Base-by-base conservation (phyloP, 768 basidiomycete genomes). In the Mrakia gelida region DNA sequence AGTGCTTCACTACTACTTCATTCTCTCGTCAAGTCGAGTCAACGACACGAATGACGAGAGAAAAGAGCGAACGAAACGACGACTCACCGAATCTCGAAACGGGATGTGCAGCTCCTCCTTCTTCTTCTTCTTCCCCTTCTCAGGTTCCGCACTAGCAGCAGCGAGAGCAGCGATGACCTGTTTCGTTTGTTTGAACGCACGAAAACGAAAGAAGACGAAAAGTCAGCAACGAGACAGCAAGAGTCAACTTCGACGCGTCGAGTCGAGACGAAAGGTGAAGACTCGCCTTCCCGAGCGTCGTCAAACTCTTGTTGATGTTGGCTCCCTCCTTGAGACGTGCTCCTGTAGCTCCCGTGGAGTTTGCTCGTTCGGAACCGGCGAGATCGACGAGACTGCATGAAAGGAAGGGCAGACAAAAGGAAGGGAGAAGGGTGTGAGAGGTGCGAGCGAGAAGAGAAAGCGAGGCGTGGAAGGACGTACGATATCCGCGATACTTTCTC, bases 401-500 rank as follows among this genome's bases (percentile, higher is more conserved):
- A 15, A 11, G 15, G 23, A 15, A 38, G 38, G 65, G n/a, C n/a
- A n/a, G n/a, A n/a, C n/a, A n/a, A n/a, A 10, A 23, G 34, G 16
- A 34, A 18, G 65, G 21, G 65, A 7, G 34, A 26, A 41, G 65
- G 23, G 28, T n/a, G 61, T n/a, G 18, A 13, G 62, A n/a, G 62
- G 8, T 34, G 2, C 2, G 28, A 7, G 61, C 4, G 11, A n/a
- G 26, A 32, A 5, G 61, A 32, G 30, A n/a, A 9, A 8, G 26
- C 38, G 59, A 62, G 59, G 59, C 8, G 23, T 2, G 30, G 65
- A 10, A 38, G 21, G 43, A 83, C 88, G 72, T 76, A 92, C 90
- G 90, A 96, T 83, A 99, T 98, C 72, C 96, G 91, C 18, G 96
- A 98, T n/a, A 98, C 97, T 84, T 98, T 99, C 85, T 99, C 97